These are phyloP conservation scores for Davidsoniella australis DNA, from an alignment of 2,329 filamentous ascomycete species.

Conservation along the genomic window DNA sequence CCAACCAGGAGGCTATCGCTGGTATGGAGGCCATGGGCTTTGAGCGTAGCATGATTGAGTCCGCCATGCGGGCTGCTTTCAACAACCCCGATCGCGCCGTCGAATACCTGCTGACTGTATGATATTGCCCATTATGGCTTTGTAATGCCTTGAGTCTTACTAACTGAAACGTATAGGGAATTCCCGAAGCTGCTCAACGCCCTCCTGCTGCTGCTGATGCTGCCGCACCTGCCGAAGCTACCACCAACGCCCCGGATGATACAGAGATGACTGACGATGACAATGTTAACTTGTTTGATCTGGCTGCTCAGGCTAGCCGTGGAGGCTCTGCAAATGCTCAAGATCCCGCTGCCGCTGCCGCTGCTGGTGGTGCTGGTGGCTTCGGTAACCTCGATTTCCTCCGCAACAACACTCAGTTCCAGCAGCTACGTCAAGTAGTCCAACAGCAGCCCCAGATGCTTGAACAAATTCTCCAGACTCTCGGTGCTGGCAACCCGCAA, in stretches of 20 bases:
- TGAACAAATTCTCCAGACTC: constrained; percentile 91
- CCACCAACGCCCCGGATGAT: constrained; percentile 23
- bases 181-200: constrained; percentile 64
- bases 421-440: constrained; percentile 90
- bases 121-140: constrained; percentile 18
- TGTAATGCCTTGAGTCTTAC: background rate
- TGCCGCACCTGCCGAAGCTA: constrained; percentile 26
- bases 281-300: constrained; percentile 78
- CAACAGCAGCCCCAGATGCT: constrained; percentile 98
- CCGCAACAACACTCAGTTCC: constrained; percentile 90
- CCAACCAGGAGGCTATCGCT: constrained; percentile 64
- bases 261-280: constrained; percentile 34
- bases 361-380: constrained; percentile 32
- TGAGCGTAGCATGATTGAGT: constrained; percentile 69
- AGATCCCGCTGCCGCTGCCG: constrained; percentile 26
- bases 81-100: constrained; percentile 95
- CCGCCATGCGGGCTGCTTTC: constrained; percentile 88
- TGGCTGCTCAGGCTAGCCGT: constrained; percentile 57
- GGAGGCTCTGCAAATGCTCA: constrained; percentile 27
- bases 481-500: constrained; percentile 86
- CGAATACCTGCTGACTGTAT: constrained; percentile 78
- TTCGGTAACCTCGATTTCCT: constrained; percentile 81
- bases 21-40: constrained; percentile 99
- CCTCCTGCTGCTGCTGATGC: constrained; percentile 24
- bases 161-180: constrained; percentile 42